Evolutionary conservation across 805 yeast genomes (phyloP).

Genomic region (Candida sonorensis): DNA sequence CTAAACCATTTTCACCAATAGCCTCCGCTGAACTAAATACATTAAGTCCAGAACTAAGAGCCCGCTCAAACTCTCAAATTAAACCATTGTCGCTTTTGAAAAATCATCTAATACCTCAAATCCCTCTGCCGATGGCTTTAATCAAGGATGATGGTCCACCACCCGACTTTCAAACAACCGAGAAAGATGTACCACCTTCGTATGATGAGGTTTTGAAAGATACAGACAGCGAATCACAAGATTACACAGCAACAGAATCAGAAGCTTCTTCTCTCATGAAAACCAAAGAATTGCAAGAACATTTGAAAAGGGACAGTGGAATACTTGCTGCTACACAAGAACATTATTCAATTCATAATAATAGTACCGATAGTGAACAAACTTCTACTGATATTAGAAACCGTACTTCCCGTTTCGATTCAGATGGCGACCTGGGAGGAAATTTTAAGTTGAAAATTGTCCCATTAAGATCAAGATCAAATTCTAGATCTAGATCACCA

Average conservation of each 20-base stretch:
- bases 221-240: conserved; percentile 2
- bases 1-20: conserved; percentile 49
- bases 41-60: conserved; percentile 22
- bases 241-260: background rate
- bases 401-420: too few relatives aligned
- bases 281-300: conserved; percentile 1
- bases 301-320: too few relatives aligned
- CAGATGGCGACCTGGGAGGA: conserved; percentile 21
- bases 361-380: background rate
- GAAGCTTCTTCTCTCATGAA: background rate
- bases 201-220: conserved; percentile 20
- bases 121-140: too few relatives aligned
- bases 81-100: conserved; percentile 14
- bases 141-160: conserved; percentile 21
- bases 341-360: too few relatives aligned
- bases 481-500: conserved; percentile 11
- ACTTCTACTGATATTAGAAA: background rate
- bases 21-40: conserved; percentile 26
- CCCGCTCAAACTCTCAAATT: conserved; percentile 14
- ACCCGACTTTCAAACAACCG: conserved; percentile 22
- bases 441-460: conserved; percentile 20
- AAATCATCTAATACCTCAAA: too few relatives aligned
- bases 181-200: conserved; percentile 22
- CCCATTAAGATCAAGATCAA: conserved; percentile 23
- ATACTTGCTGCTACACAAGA: too few relatives aligned